Base-by-base conservation (phyloP, 768 basidiomycete species). In the Leccinum longicurvipes region DNA sequence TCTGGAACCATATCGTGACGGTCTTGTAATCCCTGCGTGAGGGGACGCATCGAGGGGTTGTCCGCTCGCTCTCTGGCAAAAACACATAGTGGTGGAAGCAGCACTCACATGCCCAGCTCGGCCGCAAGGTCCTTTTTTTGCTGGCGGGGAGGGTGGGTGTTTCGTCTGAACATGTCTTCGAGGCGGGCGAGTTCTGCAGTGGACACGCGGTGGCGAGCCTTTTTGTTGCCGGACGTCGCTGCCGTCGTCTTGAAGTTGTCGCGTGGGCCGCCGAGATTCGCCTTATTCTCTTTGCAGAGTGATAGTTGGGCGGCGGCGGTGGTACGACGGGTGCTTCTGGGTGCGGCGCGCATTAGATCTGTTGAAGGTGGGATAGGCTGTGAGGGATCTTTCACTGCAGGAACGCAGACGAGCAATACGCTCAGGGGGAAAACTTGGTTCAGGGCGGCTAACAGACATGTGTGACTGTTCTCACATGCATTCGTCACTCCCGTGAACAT, bases 1-100 rank as follows among this genome's bases (percentile, higher is more conserved):
- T 91, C 72, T 91, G 88, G 68, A 89, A 89, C 88, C 88, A 91
- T 39, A 89, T 85, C n/a, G 86, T 79, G 57, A 79, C 60, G 11
- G 77, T 73, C 67, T 78, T 79, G 64, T 76, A 64, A 34, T 77
- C 74, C 68, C 78, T 79, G 45, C 17, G 19, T 17, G 11, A 15
- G 23, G n/a, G 19, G 21, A 19, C 41, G 29, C 4, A 25, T 27
- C 47, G 27, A n/a, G 23, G 7, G 8, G 14, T 42, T 6, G 41
- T 23, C 11, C 8, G 41, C 11, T 42, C 2, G 42, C 23, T 14
- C 42, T 24, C 21, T 3, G 14, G 4, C 12, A 21, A n/a, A 41
- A 11, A 19, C 1, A 8, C 9, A 9, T 7, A 17, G n/a, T 15
- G 15, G 36, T n/a, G 14, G 24, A 8, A 46, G 25, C 23, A 11